Base-by-base conservation (phyloP, 2,329 filamentous ascomycete genomes). In the Trichoderma atroviride region DNA sequence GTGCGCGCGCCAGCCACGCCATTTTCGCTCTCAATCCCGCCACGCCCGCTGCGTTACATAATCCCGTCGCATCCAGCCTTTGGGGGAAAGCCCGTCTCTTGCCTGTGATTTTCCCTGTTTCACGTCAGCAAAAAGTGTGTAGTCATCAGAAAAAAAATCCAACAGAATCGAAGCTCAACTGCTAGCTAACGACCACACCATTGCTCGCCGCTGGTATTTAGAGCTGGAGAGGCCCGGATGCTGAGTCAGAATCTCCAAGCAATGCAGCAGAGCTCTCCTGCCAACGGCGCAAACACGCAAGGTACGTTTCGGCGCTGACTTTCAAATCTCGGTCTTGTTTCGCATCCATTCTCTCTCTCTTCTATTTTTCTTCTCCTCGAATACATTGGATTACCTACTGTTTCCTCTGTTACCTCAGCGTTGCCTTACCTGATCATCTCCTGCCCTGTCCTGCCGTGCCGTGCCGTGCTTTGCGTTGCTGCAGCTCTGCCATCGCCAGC, bases 161-260 rank as follows among this genome's bases (percentile, higher is more conserved):
- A 37, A 33, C 29, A 57, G 19, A 50, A 43, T 35, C 62, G 24
- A 65, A 64, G 61, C 61, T 56, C 61, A 57, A 56, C 4, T 11
- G n/a, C 47, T 50, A 50, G 22, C 47, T 50, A 50, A 50, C n/a
- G 47, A 50, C 35, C 56, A 29, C 53, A 29, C 53, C 63, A 59
- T 16, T 37, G 37, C 64, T 65, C 67, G 50, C 35, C 19, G 16
- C 65, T 68, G 14, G 27, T 66, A 43, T 56, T 43, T 56, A 53
- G 47, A 66, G 62, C 62, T 65, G 40, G 40, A 33, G 35, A 33
- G 35, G 53, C 61, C 56, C 52, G 66, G 56, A 71, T 71, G 69
- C 69, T 71, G 69, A 71, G 69, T 71, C 69, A 71, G 69, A 71
- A 69, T 62, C 61, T 58, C 59, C 69, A 60, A 71, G 69, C 69